Base-by-base conservation (phyloP, 805 yeast species). In the Lipomyces chichibuensis region DNA sequence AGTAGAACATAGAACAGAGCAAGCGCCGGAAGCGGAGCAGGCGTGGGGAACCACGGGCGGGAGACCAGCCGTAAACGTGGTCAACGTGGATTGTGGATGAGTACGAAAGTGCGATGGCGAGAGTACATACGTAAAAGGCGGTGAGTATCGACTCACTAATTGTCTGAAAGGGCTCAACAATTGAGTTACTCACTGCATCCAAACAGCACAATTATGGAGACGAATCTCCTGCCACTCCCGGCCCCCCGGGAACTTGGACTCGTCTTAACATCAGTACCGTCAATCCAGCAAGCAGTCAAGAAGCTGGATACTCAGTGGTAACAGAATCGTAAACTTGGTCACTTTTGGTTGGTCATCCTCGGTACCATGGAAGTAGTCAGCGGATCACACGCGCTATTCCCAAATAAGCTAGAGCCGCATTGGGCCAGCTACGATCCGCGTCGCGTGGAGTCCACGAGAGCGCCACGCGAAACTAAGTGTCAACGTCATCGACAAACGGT, bases 401-500 rank as follows among this genome's bases (percentile, higher is more conserved):
- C 49, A 17, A 43, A 43, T 23, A 3, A n/a, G 49, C 49, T 43
- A 43, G 49, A 17, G 49, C 49, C 23, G 23, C 8, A 13, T 54
- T 43, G 35, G 32, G 56, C 64, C 49, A 53, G 43, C 49, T 55
- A 37, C 64, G 64, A 61, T 61, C 64, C 64, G 59, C 59, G 64
- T 61, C 64, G 64, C 64, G 64, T 61, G 64, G 64, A 53, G 33
- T 54, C 64, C 64, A 61, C 64, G 64, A 58, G 64, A 56, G 55
- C 25, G 46, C 63, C 52, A 33, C 58, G 53, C 53, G 49, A 43
- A 5, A 3, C 49, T 17, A 43, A 17, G 49, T 43, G 49, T 7
- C 23, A n/a, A 43, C 49, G 49, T 43, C 49, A 43, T 43, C 23
- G 11, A 8, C 49, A 17, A 43, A 17, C 49, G 49, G 49, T n/a